A percentile compares a stretch with the other conserved stretches of the same genome.
phyloP scores from a whole-genome alignment of 225 moss, liverwort and hornwort species.

The Polytrichum formosum region DNA sequence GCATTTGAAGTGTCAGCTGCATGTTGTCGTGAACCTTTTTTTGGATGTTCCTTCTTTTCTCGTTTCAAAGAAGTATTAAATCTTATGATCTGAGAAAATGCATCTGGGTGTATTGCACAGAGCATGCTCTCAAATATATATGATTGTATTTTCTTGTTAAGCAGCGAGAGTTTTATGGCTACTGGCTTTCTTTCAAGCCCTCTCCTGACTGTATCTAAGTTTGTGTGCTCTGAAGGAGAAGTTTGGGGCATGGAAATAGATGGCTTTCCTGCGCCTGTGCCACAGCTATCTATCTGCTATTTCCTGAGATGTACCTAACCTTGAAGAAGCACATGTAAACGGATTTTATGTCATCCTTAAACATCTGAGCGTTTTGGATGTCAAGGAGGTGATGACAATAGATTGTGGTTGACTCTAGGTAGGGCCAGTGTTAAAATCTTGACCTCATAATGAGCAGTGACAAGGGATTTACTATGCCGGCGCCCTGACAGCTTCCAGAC shows the following conservation, averaged over 20 bases:
- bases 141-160: neutral
- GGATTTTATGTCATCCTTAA: neutral
- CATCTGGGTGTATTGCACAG: conserved; percentile 5
- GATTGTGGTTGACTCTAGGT: neutral
- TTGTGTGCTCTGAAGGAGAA: neutral
- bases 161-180: too few relatives aligned
- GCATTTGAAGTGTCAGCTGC: neutral
- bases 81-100: conserved; percentile 7
- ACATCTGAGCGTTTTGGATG: neutral
- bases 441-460: neutral
- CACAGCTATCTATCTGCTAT: neutral
- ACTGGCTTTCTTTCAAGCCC: too few relatives aligned
- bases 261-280: neutral
- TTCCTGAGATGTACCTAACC: neutral
- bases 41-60: neutral
- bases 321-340: neutral
- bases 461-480: neutral
- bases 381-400: neutral
- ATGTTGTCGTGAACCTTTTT: neutral
- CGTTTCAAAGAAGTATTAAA: neutral
- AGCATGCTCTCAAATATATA: conserved; percentile 5
- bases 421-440: too few relatives aligned
- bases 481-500: conserved; percentile 12
- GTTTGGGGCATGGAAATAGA: neutral
- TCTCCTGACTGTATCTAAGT: too few relatives aligned